Evolutionary conservation across 495 filamentous ascomycete genomes (phyloP).

Genomic region (Opeltia flavorubescens): DNA sequence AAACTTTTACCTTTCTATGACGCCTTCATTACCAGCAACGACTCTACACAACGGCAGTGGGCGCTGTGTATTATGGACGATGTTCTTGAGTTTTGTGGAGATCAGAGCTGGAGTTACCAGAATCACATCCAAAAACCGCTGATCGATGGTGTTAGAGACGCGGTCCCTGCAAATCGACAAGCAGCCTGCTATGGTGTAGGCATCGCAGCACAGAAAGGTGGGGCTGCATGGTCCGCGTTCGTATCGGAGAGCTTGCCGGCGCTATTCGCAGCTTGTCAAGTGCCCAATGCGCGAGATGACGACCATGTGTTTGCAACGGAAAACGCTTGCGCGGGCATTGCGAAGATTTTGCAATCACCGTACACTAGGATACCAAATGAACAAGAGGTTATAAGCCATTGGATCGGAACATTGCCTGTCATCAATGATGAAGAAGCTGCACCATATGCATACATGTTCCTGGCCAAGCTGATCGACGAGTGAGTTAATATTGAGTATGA

Average conservation of each 20-base stretch:
- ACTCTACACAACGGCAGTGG: slow-evolving; percentile 94
- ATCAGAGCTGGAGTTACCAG: slow-evolving; percentile 68
- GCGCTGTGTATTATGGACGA: slow-evolving; percentile 97
- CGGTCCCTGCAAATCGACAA: slow-evolving; percentile 83
- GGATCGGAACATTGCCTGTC: slow-evolving; percentile 83
- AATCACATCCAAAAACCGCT: slow-evolving; percentile 75
- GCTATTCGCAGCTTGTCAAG: slow-evolving; percentile 70
- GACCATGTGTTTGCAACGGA: slow-evolving; percentile 97
- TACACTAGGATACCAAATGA: slow-evolving; percentile 53
- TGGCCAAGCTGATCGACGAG: slow-evolving; percentile 86
- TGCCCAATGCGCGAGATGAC: slow-evolving; percentile 67
- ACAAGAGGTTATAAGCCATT: slow-evolving; percentile 58
- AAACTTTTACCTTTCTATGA: slow-evolving; percentile 72
- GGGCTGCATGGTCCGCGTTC: slow-evolving; percentile 69
- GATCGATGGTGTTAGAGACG: slow-evolving; percentile 66
- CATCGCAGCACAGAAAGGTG: slow-evolving; percentile 88
- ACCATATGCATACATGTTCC: slow-evolving; percentile 87
- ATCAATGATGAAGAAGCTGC: slow-evolving; percentile 95
- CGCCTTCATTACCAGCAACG: slow-evolving; percentile 64
- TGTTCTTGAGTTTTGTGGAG: slow-evolving; percentile 90
- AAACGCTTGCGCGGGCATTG: slow-evolving; percentile 92
- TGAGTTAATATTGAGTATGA: slow-evolving; percentile 30
- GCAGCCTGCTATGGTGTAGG: slow-evolving; percentile 94
- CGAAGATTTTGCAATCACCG: slow-evolving; percentile 91
- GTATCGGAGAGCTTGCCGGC: slow-evolving; percentile 61